Base-by-base conservation (phyloP, 306 rosid genomes). In the Dryas octopetala region DNA sequence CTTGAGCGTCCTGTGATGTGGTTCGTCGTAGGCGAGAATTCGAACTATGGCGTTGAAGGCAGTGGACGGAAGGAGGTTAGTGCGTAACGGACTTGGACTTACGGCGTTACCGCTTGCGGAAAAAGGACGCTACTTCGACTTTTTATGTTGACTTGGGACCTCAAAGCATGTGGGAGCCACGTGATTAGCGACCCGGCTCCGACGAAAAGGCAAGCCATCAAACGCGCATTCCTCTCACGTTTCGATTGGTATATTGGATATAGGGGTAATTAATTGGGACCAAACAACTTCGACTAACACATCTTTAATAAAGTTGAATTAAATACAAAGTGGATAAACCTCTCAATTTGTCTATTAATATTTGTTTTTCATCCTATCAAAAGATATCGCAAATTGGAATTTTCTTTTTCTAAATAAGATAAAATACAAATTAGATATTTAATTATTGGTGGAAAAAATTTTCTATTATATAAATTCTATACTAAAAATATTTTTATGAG, bases 101-200 rank as follows among this genome's bases (percentile, higher is more conserved):
- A 50, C 49, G 74, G 62, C 19, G 62, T 53, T 70, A 32, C 40
- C 62, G 6, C 5, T 70, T 53, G 50, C 62, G 12, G 38, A n/a
- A n/a, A 50, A 9, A 4, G 40, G 14, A 69, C 32, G 50, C 50
- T 40, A 43, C 45, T 0, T 4, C 9, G 32, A 28, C 9, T 60
- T 59, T 59, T 52, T 19, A n/a, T 11, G 40, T 40, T 53, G 10
- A 40, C 74, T n/a, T 14, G 73, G 73, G 60, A 28, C 60, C 50
- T 38, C n/a, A 52, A 28, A n/a, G 62, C 40, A 53, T n/a, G 49
- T 44, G 51, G 49, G 55, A 11, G 17, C 66, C 66, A 61, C 44
- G n/a, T 61, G 65, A 61, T 13, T 32, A 32, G n/a, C 8, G 55
- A 46, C 14, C 71, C 55, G 17, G 71, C 55, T 48, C 55, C 71